Evolutionary conservation across 2,329 filamentous ascomycete species (phyloP).

Genomic region (Saccharata proteae): DNA sequence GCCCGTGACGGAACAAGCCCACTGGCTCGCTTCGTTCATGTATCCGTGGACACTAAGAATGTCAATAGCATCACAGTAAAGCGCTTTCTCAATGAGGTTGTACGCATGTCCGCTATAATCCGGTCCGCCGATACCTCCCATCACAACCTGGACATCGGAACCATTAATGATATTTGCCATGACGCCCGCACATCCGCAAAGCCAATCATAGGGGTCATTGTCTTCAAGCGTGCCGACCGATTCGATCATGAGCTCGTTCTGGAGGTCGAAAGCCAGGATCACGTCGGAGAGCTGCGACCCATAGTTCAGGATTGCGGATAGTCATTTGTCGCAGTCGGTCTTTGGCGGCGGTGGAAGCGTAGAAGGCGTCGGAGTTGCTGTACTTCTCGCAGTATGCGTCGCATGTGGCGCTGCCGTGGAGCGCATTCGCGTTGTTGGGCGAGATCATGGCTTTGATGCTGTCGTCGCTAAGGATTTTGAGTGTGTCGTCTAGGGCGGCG

Average conservation of each 20-base stretch:
- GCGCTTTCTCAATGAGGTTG: conserved; percentile 9
- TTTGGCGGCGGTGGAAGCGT: too few relatives aligned
- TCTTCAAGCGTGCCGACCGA: conserved; percentile 2
- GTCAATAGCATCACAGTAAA: conserved; percentile 10
- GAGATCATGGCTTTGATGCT: too few relatives aligned
- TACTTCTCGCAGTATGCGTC: too few relatives aligned
- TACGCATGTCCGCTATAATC: conserved; percentile 10
- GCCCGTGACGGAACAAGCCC: conserved; percentile 11
- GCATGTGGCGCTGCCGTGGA: too few relatives aligned
- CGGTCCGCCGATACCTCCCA: conserved; percentile 10
- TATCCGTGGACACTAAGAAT: conserved; percentile 11
- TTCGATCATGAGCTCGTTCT: conserved; percentile 10
- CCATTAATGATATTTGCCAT: conserved; percentile 5
- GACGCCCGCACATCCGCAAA: conserved; percentile 9
- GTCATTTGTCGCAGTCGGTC: too few relatives aligned
- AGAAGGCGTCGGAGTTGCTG: too few relatives aligned
- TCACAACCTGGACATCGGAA: conserved; percentile 9
- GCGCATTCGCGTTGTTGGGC: too few relatives aligned
- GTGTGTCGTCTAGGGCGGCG: too few relatives aligned
- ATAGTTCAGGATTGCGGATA: too few relatives aligned
- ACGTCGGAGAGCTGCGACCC: too few relatives aligned
- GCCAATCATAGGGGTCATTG: conserved; percentile 11
- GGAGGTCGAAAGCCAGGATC: conserved; percentile 9
- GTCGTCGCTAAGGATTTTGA: too few relatives aligned
- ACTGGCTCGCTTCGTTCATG: conserved; percentile 9